Conservation (phyloP, 495 filamentous ascomycete species). For the Penicillium arizonense region DNA sequence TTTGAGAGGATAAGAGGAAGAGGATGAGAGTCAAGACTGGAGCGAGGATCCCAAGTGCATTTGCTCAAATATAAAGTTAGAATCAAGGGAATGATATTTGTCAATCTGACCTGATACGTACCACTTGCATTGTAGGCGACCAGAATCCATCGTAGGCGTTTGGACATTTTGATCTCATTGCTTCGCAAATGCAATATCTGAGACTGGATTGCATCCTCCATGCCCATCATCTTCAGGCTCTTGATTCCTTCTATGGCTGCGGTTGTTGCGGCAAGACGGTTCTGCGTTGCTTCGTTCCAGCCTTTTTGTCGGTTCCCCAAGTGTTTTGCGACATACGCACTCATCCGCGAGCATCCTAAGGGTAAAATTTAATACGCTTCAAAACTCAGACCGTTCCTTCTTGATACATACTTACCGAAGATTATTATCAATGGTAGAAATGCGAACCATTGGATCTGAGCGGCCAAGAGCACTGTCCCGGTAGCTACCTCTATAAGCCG, state of each 20-base stretch:
- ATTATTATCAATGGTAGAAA: conserved; percentile 49
- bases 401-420: conserved; percentile 28
- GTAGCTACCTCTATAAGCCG: conserved; percentile 50
- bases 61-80: no score
- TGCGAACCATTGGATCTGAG: conserved; percentile 43
- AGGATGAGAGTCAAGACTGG: no score
- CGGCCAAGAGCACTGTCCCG: conserved; percentile 49
- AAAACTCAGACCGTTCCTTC: conserved; percentile 5
- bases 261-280: conserved; percentile 45
- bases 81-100: no score
- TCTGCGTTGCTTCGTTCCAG: conserved; percentile 54
- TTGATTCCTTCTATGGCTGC: conserved; percentile 51
- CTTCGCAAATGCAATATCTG: conserved; percentile 27
- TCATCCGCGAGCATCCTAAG: conserved; percentile 16
- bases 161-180: conserved; percentile 43
- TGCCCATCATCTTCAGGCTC: conserved; percentile 55
- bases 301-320: conserved; percentile 17
- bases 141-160: conserved; percentile 36
- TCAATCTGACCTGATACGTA: conserved; percentile 14
- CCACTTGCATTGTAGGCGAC: conserved; percentile 42
- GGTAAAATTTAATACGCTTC: not conserved
- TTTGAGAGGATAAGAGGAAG: no score
- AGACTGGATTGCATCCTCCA: conserved; percentile 37
- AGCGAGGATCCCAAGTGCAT: no score
- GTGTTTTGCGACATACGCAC: conserved; percentile 30